These are phyloP conservation scores for Anaeromyces robustus DNA, from an alignment of 192 early-diverging fungal species.

Conservation along the genomic window DNA sequence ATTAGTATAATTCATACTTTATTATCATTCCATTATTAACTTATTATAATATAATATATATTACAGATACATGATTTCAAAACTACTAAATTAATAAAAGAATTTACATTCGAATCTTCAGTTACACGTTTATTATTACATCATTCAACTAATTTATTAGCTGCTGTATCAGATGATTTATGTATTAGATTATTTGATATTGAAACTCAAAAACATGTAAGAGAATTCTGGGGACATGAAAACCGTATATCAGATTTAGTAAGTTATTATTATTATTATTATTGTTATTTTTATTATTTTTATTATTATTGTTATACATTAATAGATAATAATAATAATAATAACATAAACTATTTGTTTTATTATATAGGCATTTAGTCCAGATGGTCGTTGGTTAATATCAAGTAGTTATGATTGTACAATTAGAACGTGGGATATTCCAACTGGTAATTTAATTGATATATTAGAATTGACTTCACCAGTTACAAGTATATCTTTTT, in stretches of 20 bases:
- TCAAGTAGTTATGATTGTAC: conserved; percentile 68
- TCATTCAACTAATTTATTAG: conserved; percentile 59
- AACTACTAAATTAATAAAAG: conserved; percentile 35
- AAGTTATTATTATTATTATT: conserved; percentile 10
- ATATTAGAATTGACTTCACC: conserved; percentile 59
- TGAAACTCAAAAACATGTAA: conserved; percentile 61
- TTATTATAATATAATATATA: conserved; percentile 1
- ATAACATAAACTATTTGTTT: conserved; percentile 3
- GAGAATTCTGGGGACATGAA: conserved; percentile 76
- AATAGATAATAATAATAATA: neutral
- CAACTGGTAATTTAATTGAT: conserved; percentile 78
- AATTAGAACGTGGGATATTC: conserved; percentile 91
- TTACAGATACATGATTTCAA: conserved; percentile 79
- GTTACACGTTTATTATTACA: conserved; percentile 45
- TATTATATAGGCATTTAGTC: conserved; percentile 54
- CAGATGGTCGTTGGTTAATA: conserved; percentile 83
- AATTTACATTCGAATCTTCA: conserved; percentile 48
- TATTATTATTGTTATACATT: too few relatives aligned
- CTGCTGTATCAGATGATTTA: conserved; percentile 73
- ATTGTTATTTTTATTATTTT: too few relatives aligned
- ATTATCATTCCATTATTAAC: too few relatives aligned
- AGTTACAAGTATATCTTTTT: conserved; percentile 71
- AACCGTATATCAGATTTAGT: conserved; percentile 80
- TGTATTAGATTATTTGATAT: conserved; percentile 76
- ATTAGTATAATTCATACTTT: too few relatives aligned